Conservation (phyloP, 805 yeast genomes). For the Ogataea dorogensis region DNA sequence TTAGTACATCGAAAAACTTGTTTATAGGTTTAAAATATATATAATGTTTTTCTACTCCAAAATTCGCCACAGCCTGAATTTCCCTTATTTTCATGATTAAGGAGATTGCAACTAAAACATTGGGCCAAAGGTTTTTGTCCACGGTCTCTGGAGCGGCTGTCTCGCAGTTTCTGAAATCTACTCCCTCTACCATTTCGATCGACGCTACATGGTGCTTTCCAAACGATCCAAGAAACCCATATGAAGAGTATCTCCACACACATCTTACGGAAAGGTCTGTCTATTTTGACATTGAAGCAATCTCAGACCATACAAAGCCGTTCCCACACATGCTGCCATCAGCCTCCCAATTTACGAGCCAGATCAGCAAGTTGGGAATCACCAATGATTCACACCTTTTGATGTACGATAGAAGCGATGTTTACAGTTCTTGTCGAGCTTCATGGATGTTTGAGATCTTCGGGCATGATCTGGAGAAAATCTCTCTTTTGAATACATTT, state of each 20-base stretch:
- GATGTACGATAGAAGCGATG: constrained; percentile 81
- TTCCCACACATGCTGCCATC: constrained; percentile 93
- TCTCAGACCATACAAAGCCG: constrained; percentile 55
- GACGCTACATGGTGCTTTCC: constrained; percentile 97
- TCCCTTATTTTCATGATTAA: neutral
- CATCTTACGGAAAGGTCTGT: constrained; percentile 63
- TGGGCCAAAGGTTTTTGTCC: constrained; percentile 1
- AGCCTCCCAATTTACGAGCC: constrained; percentile 49
- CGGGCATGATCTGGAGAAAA: constrained; percentile 59
- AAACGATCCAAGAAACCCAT: constrained; percentile 57
- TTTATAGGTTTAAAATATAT: neutral
- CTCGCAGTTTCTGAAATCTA: constrained; percentile 14
- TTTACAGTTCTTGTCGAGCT: constrained; percentile 86
- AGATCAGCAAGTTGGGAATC: constrained; percentile 57
- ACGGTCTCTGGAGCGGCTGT: constrained; percentile 27
- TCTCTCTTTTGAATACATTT: constrained; percentile 70
- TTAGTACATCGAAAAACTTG: constrained; percentile 7
- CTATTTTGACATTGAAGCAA: constrained; percentile 74
- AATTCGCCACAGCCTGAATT: neutral
- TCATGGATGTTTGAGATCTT: constrained; percentile 86
- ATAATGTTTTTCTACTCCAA: constrained; percentile 2
- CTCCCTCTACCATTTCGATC: constrained; percentile 41
- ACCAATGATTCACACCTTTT: constrained; percentile 57
- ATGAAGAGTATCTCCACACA: constrained; percentile 52
- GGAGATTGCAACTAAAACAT: neutral